Evolutionary conservation across 148 eudicot species (phyloP).

Genomic region (Cornus controversa): DNA sequence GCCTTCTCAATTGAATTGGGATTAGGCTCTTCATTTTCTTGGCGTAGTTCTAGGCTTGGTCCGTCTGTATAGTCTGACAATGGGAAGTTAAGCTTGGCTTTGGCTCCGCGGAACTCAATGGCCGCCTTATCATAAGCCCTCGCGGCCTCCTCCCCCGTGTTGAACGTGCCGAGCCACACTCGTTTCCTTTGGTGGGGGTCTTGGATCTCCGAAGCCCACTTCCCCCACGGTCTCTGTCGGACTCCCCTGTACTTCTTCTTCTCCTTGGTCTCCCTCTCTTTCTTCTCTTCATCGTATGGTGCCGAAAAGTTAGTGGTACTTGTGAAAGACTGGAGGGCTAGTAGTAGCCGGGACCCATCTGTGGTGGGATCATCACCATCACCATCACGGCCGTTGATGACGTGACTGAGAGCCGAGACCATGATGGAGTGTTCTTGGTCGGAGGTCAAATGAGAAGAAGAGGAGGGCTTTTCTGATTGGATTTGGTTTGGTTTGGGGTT

Average conservation of each 20-base stretch:
- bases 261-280: neutral
- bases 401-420: constrained; percentile 41
- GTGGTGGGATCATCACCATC: neutral
- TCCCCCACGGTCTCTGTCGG: constrained; percentile 68
- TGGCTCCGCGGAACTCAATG: constrained; percentile 43
- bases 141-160: constrained; percentile 58
- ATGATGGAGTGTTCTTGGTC: constrained; percentile 40
- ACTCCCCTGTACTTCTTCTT: constrained; percentile 59
- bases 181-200: constrained; percentile 56
- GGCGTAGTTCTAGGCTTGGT: too few relatives aligned
- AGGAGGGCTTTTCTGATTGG: too few relatives aligned
- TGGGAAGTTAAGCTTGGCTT: constrained; percentile 59
- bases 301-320: constrained; percentile 12
- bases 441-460: neutral
- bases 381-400: constrained; percentile 27
- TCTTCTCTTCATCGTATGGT: constrained; percentile 5
- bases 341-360: too few relatives aligned
- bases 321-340: neutral
- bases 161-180: constrained; percentile 63
- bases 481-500: too few relatives aligned
- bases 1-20: too few relatives aligned
- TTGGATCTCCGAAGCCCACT: constrained; percentile 66
- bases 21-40: too few relatives aligned
- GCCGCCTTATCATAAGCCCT: constrained; percentile 58
- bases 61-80: constrained; percentile 28